phyloP scores from a whole-genome alignment of 768 basidiomycete species.

The Gloeostereum incarnatum region DNA sequence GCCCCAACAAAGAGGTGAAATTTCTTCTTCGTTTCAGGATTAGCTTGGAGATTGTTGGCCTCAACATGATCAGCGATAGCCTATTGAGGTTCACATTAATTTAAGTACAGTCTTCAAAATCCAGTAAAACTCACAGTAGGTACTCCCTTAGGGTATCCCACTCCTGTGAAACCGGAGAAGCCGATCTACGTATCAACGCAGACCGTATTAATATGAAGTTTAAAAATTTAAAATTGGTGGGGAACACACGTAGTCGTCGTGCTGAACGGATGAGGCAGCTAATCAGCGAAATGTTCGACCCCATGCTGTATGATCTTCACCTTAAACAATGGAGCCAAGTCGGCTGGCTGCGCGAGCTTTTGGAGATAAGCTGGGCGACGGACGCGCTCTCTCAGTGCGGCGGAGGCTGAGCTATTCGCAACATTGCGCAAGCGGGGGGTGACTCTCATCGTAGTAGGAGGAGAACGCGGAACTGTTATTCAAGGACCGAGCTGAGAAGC shows the following conservation, averaged over 20 bases:
- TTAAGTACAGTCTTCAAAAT: background rate
- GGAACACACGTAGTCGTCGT: constrained; percentile 34
- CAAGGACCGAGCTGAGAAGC: too few species aligned
- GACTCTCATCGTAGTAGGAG: constrained; percentile 16
- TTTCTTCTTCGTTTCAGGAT: constrained; percentile 31
- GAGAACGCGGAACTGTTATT: background rate
- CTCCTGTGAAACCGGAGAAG: constrained; percentile 42
- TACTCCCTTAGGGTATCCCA: constrained; percentile 37
- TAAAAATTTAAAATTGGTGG: background rate
- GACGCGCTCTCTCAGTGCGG: constrained; percentile 32
- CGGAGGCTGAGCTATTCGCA: constrained; percentile 14
- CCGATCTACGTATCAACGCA: constrained; percentile 26
- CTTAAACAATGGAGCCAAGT: constrained; percentile 33
- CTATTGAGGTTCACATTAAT: constrained; percentile 9
- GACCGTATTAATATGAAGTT: background rate
- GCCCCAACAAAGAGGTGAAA: constrained; percentile 42
- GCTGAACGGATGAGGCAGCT: constrained; percentile 14
- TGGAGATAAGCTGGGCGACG: constrained; percentile 25
- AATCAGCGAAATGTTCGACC: background rate
- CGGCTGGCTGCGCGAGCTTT: constrained; percentile 25
- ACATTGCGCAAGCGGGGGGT: constrained; percentile 21
- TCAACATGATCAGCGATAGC: constrained; percentile 38
- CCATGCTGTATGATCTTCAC: constrained; percentile 10
- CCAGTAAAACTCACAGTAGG: constrained; percentile 24
- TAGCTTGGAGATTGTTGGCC: constrained; percentile 30